Conservation (phyloP, 306 rosid species). For the Ormosia emarginata region DNA sequence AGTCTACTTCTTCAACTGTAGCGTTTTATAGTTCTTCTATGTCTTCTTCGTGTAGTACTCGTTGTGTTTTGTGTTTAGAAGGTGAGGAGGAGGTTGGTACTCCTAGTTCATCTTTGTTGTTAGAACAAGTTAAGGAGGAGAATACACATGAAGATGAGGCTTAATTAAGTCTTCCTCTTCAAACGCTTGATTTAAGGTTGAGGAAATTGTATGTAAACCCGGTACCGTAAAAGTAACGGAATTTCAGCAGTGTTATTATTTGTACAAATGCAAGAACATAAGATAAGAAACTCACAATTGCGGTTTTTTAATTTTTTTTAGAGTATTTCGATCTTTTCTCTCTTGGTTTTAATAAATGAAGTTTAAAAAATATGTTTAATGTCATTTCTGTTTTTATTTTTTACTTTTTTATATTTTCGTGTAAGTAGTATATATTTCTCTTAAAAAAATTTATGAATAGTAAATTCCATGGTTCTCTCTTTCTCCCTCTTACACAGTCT, state of each 20-base stretch:
- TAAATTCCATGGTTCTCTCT: background rate
- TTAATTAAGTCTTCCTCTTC: constrained; percentile 34
- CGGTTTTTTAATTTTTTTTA: no score
- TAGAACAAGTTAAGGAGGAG: constrained; percentile 28
- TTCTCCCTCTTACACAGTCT: background rate
- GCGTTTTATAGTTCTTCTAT: constrained; percentile 34
- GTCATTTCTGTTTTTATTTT: background rate
- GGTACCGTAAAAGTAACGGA: background rate
- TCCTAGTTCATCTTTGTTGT: constrained; percentile 35
- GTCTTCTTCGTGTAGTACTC: constrained; percentile 37
- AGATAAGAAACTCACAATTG: background rate
- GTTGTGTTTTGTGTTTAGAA: constrained; percentile 36
- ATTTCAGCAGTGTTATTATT: background rate
- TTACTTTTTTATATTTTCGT: background rate
- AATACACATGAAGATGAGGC: constrained; percentile 16
- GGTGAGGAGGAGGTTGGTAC: constrained; percentile 19
- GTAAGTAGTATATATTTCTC: background rate
- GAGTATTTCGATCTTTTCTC: background rate
- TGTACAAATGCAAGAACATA: background rate
- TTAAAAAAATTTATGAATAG: background rate
- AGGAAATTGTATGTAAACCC: constrained; percentile 22
- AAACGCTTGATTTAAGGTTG: background rate
- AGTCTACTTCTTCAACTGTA: constrained; percentile 36
- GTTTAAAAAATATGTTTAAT: no score
- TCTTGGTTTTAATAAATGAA: no score